Evolutionary conservation across 1,284 basidiomycete genomes (phyloP).

Genomic region (Ustilago trichophora): DNA sequence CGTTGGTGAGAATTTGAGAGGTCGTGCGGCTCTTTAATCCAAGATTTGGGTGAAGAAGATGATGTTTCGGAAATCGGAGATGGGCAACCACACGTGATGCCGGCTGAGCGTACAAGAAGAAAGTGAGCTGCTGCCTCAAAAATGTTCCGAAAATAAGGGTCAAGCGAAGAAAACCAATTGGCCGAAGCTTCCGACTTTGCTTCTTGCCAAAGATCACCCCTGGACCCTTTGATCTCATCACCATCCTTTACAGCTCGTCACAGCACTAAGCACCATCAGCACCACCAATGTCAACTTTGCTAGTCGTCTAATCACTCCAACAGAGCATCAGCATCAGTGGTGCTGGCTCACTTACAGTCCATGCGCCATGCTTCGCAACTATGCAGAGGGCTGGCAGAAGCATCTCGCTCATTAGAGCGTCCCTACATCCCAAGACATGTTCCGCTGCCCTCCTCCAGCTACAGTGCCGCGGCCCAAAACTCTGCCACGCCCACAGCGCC

Average conservation of each 20-base stretch:
- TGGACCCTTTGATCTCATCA: slow-evolving; percentile 14
- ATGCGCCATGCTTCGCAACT: slow-evolving; percentile 42
- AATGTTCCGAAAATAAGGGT: background rate
- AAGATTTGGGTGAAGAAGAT: too few species aligned
- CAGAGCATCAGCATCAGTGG: slow-evolving; percentile 1
- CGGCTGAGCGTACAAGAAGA: background rate
- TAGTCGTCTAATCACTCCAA: background rate
- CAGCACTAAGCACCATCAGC: too few species aligned
- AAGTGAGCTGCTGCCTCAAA: slow-evolving; percentile 18
- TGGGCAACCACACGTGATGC: slow-evolving; percentile 18
- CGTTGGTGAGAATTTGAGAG: too few species aligned
- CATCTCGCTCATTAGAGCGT: slow-evolving; percentile 20
- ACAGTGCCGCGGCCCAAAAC: slow-evolving; percentile 4
- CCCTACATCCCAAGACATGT: slow-evolving; percentile 36
- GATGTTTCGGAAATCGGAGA: slow-evolving; percentile 16
- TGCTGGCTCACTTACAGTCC: slow-evolving; percentile 2
- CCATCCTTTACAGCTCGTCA: background rate
- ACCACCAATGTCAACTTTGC: slow-evolving; percentile 5
- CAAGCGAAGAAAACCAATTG: slow-evolving; percentile 17
- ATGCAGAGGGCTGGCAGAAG: slow-evolving; percentile 35
- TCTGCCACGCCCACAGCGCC: slow-evolving; percentile 1
- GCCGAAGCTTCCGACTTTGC: slow-evolving; percentile 10
- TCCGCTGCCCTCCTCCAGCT: slow-evolving; percentile 36
- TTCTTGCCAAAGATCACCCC: slow-evolving; percentile 14
- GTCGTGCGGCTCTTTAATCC: too few species aligned